These are phyloP conservation scores for Pisolithus sp. DNA, from an alignment of 768 basidiomycete species.

Conservation along the genomic window DNA sequence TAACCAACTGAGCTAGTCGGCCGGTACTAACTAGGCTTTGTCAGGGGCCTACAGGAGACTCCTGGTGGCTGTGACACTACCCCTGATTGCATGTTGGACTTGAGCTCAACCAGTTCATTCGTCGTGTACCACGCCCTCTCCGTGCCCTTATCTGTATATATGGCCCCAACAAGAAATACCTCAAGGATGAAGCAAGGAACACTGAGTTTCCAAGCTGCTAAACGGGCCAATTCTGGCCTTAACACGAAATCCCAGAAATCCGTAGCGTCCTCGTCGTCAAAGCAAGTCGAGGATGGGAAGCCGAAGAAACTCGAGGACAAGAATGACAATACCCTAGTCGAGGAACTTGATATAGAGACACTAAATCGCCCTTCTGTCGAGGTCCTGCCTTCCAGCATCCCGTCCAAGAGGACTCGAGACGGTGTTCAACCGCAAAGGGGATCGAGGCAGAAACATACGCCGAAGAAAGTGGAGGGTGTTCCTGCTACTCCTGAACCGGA, in stretches of 20 bases:
- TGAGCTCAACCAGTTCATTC: too few species aligned
- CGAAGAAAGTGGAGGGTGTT: conserved; percentile 6
- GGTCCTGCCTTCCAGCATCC: conserved; percentile 4
- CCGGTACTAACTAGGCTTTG: background rate
- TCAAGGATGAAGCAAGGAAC: conserved; percentile 38
- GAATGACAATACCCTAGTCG: background rate
- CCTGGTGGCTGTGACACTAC: conserved; percentile 1
- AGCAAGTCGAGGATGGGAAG: conserved; percentile 4
- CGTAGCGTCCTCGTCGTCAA: background rate
- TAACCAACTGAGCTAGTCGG: conserved; percentile 48
- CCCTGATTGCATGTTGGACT: background rate
- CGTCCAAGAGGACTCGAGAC: conserved; percentile 21
- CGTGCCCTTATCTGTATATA: background rate
- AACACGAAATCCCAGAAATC: conserved; percentile 15
- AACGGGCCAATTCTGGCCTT: conserved; percentile 33
- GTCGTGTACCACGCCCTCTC: background rate
- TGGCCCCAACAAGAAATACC: conserved; percentile 6
- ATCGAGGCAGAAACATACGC: conserved; percentile 4
- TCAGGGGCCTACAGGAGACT: background rate
- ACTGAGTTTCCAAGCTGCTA: conserved; percentile 40
- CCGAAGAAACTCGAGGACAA: background rate
- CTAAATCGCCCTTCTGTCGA: background rate
- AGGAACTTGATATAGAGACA: background rate
- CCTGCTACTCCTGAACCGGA: conserved; percentile 7
- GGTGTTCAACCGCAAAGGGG: conserved; percentile 12